These are phyloP conservation scores for Eucalyptus sp. DNA, from an alignment of 345 rosid species.

Conservation along the genomic window DNA sequence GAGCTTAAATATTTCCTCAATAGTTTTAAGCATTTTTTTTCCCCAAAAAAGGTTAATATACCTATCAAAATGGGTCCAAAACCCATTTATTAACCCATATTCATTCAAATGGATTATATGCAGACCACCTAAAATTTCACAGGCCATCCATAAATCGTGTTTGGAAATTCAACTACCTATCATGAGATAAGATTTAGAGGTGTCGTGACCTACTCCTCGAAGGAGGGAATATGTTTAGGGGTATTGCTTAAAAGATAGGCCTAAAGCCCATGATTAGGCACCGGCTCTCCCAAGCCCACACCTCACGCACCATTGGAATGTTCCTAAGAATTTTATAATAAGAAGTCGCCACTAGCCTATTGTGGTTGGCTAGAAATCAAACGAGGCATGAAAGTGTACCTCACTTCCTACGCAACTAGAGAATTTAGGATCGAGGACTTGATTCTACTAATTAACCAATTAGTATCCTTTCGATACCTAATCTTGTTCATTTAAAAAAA, in stretches of 20 bases:
- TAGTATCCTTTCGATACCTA: rapidly evolving
- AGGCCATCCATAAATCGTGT: neutral
- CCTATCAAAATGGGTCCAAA: neutral
- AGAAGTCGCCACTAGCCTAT: too few species aligned
- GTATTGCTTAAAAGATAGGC: rapidly evolving
- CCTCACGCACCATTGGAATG: rapidly evolving
- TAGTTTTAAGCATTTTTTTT: neutral
- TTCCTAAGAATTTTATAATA: too few species aligned
- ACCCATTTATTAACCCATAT: neutral
- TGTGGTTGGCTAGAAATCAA: too few species aligned
- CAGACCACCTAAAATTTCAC: rapidly evolving
- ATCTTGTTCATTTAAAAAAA: too few species aligned
- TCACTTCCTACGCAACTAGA: rapidly evolving
- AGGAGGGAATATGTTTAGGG: too few species aligned
- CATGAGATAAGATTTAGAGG: neutral
- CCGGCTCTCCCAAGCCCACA: too few species aligned
- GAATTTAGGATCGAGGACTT: rapidly evolving
- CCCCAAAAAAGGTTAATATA: neutral
- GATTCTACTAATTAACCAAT: too few species aligned
- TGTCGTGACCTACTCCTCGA: too few species aligned
- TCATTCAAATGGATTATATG: neutral
- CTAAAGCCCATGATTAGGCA: too few species aligned
- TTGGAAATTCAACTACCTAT: neutral
- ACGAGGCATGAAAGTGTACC: rapidly evolving
- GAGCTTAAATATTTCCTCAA: neutral